These are phyloP conservation scores for Backusella australiensis DNA, from an alignment of 192 early-diverging fungal genomes.

Conservation along the genomic window DNA sequence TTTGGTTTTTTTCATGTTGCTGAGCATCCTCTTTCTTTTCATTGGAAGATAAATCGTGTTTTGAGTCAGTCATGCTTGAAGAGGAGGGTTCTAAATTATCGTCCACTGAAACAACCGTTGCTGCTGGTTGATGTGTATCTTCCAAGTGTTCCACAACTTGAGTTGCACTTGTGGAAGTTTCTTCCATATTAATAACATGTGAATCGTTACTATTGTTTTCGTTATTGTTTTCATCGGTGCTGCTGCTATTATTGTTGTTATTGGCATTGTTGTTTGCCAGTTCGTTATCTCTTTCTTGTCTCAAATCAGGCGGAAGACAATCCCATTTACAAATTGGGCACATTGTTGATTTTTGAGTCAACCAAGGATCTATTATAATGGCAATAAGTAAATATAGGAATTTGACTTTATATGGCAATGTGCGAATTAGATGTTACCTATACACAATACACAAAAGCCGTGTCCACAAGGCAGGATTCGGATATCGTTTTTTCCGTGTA, in stretches of 20 bases:
- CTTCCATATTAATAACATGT: constrained; percentile 8
- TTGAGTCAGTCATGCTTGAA: background rate
- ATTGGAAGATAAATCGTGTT: background rate
- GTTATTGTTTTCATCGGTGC: background rate
- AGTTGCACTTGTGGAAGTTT: background rate
- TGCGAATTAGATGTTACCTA: constrained; percentile 22
- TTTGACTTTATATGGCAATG: background rate
- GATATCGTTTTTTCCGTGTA: constrained; percentile 15
- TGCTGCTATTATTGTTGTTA: background rate
- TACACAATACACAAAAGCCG: constrained; percentile 38
- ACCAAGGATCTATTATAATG: constrained; percentile 27
- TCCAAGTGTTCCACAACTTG: constrained; percentile 4
- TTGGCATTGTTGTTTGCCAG: background rate
- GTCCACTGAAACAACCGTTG: background rate
- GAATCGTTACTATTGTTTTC: background rate
- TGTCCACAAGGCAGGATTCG: constrained; percentile 38
- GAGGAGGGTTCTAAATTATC: background rate
- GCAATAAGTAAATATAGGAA: background rate
- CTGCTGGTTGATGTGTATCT: background rate
- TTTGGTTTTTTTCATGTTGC: background rate
- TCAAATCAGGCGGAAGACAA: constrained; percentile 18
- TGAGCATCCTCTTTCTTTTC: background rate
- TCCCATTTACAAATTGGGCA: constrained; percentile 38
- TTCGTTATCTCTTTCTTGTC: background rate
- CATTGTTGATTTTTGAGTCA: constrained; percentile 31